Conservation (phyloP, 495 filamentous ascomycete genomes). For the Talaromyces stipitatus region DNA sequence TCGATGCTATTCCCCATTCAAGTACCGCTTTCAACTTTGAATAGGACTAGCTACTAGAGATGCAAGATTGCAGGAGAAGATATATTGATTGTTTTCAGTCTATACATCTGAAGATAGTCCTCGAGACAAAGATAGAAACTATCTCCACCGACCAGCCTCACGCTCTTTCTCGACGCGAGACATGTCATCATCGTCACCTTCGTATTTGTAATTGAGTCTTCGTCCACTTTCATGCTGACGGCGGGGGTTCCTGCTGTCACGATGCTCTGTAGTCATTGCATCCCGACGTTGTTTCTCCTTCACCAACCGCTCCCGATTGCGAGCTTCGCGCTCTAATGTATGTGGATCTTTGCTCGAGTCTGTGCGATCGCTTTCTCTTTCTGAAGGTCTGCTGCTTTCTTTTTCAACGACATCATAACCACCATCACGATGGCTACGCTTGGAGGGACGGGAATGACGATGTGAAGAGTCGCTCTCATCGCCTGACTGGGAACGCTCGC, state of each 20-base stretch:
- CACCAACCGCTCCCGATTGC: slow-evolving; percentile 66
- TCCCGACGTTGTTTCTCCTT: slow-evolving; percentile 73
- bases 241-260: slow-evolving; percentile 34
- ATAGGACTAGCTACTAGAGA: not conserved
- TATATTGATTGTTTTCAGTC: not conserved
- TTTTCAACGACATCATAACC: slow-evolving; percentile 17
- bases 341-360: slow-evolving; percentile 57
- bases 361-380: slow-evolving; percentile 8
- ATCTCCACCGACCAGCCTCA: slow-evolving; percentile 28
- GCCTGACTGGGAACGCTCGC: slow-evolving; percentile 40
- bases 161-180: slow-evolving; percentile 41
- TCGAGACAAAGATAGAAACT: not conserved
- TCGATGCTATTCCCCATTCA: too few relatives aligned
- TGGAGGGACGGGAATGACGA: slow-evolving; percentile 34
- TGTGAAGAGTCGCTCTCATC: slow-evolving; percentile 25
- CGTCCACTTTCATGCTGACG: slow-evolving; percentile 48
- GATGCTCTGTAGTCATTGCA: slow-evolving; percentile 35
- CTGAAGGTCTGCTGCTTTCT: slow-evolving; percentile 13
- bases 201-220: slow-evolving; percentile 51
- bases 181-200: slow-evolving; percentile 46
- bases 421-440: slow-evolving; percentile 24
- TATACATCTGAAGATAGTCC: not conserved
- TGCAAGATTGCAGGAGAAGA: not conserved
- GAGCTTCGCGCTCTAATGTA: slow-evolving; percentile 66
- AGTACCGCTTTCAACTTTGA: not conserved